Base-by-base conservation (phyloP, 2,329 filamentous ascomycete genomes). In the Xylogone sp. region DNA sequence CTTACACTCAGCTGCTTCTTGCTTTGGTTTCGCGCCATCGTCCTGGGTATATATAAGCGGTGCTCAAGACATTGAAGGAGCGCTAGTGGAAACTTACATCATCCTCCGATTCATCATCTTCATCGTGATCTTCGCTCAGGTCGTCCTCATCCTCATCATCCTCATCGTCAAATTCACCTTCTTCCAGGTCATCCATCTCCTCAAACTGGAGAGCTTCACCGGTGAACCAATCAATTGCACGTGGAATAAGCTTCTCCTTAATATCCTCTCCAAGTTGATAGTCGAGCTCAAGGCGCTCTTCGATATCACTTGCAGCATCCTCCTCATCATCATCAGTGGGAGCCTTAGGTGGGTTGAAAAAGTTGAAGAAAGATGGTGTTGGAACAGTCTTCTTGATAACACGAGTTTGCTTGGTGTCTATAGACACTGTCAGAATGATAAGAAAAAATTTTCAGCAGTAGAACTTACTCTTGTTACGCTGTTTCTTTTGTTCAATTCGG, bases 331-430 rank as follows among this genome's bases (percentile, higher is more conserved):
- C 75, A 46, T 90, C 88, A 46, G 77, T 79, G 22, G 90, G 94
- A 55, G 90, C 87, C 74, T 90, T 90, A 45, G 94, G 95, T 21
- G 94, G 94, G 50, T 91, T 91, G 79, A 99, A 99, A 78, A 89
- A 89, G 75, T 89, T 88, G 78, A 83, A 83, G 81, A 99, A 99
- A 2, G 94, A 97, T 71, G 97, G 94, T 53, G 93, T 97, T 34
- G 94, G 94, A 45, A 99, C 94, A 1, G 93, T 97, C 80, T 97
- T 96, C 86, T 97, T 97, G 61, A 99, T 92, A 61, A 99, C 90
- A 61, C 94, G 90, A 56, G 94, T 99, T 73, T 99, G 94, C 80
- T 99, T 99, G 62, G 94, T 99, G 79, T 94, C 94, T 39, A 16
- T 10, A 5, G n/a, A 18, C 13, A 39, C 5, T 97, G 64, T 3